Evolutionary conservation across 1,284 basidiomycete species (phyloP).

Genomic region (Melanopsichium pennsylvanicum): DNA sequence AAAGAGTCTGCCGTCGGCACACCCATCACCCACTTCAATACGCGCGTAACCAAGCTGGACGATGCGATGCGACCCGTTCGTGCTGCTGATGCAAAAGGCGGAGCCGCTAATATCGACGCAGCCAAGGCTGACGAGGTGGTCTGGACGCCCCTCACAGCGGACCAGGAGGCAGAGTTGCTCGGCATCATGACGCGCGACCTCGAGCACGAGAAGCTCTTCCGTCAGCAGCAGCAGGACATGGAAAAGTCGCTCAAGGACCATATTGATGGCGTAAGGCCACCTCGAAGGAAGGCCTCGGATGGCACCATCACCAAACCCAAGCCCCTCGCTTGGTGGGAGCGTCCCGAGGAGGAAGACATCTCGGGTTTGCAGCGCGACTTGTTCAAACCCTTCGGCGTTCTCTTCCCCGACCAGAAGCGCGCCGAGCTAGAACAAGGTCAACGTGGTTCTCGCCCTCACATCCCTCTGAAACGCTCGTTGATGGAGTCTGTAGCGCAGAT

Average conservation of each 20-base stretch:
- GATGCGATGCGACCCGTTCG: conserved; percentile 66
- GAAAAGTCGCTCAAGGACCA: conserved; percentile 48
- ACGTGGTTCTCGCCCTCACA: conserved; percentile 46
- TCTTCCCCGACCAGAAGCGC: conserved; percentile 56
- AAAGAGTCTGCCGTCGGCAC: conserved; percentile 62
- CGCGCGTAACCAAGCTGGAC: conserved; percentile 72
- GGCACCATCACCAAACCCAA: conserved; percentile 39
- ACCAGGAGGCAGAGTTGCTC: conserved; percentile 70
- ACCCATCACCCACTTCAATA: conserved; percentile 73
- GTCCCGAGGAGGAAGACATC: conserved; percentile 42
- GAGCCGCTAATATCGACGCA: conserved; percentile 6
- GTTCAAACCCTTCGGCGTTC: conserved; percentile 45
- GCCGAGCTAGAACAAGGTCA: conserved; percentile 72
- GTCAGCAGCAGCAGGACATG: conserved; percentile 51
- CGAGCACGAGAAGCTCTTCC: conserved; percentile 68
- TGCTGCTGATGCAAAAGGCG: conserved; percentile 68
- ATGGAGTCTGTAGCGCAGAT: conserved; percentile 72
- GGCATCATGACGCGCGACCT: conserved; percentile 71
- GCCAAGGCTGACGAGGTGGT: conserved; percentile 19
- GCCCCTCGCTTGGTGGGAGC: conserved; percentile 60
- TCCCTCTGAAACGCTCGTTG: conserved; percentile 64
- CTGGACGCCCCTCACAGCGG: conserved; percentile 68
- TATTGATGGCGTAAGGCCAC: conserved; percentile 46
- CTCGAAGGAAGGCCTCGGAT: conserved; percentile 25
- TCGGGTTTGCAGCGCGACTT: conserved; percentile 29